Conservation (phyloP, 176 grass and related monocot species). For the Oryza rufipogon region DNA sequence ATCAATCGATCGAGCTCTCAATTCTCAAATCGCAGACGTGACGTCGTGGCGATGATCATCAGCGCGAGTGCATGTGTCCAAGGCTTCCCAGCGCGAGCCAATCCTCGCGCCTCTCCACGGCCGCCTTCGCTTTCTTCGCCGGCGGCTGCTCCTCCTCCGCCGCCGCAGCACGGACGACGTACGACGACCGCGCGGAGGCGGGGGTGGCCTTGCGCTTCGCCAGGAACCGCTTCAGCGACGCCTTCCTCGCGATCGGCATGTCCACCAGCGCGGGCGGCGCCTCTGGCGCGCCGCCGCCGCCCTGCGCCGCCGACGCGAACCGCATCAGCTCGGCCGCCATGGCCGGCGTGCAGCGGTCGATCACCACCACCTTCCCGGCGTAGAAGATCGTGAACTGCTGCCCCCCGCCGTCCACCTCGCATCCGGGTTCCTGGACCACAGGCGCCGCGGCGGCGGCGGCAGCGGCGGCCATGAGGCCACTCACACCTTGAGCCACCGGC, state of each 20-base stretch:
- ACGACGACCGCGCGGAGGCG: neutral
- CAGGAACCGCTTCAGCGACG: slow-evolving; percentile 74
- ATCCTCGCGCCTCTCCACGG: neutral
- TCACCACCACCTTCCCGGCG: slow-evolving; percentile 65
- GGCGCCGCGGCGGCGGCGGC: neutral
- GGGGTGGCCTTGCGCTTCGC: slow-evolving; percentile 67
- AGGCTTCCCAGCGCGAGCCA: slow-evolving; percentile 49
- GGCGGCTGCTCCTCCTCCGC: neutral
- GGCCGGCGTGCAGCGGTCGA: slow-evolving; percentile 58
- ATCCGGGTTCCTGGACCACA: neutral
- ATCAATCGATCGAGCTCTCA: neutral
- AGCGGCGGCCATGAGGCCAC: neutral
- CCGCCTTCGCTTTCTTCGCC: slow-evolving; percentile 20
- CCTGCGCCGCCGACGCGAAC: slow-evolving; percentile 16
- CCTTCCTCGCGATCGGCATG: slow-evolving; percentile 76
- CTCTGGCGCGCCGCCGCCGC: no score
- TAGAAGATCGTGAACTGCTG: slow-evolving; percentile 81
- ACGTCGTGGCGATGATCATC: neutral
- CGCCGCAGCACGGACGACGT: neutral
- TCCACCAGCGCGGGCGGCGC: slow-evolving; percentile 19
- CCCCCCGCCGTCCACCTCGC: neutral
- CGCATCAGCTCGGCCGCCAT: slow-evolving; percentile 50
- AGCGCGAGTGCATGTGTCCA: slow-evolving; percentile 28
- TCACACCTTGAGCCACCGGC: neutral
- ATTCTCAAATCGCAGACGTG: neutral